phyloP scores from a whole-genome alignment of 371 early-diverging fungal genomes.

The Zychaea mexicana region DNA sequence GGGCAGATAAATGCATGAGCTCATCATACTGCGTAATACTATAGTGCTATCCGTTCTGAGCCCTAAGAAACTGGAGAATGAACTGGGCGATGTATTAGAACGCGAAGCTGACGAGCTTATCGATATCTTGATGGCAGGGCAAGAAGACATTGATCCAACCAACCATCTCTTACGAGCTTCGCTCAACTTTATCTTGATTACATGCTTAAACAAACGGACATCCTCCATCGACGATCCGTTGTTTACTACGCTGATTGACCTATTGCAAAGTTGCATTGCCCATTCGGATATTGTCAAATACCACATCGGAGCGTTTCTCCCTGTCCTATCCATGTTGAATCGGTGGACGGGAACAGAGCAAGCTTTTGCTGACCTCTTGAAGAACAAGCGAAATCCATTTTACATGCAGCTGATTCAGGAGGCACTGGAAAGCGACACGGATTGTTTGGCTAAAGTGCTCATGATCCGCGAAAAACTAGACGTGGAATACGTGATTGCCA shows the following conservation, averaged over 20 bases:
- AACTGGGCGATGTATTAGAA: not conserved
- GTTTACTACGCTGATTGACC: not conserved
- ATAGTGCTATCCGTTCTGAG: not conserved
- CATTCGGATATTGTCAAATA: not conserved
- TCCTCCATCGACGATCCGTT: constrained; percentile 3
- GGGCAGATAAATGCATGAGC: not conserved
- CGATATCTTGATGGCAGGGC: not conserved
- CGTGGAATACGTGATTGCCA: not conserved
- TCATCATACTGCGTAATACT: not conserved
- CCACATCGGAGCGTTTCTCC: constrained; percentile 3
- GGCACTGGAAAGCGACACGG: not conserved
- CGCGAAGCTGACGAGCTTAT: not conserved
- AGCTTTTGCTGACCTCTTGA: not conserved
- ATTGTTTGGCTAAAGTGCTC: constrained; percentile 2
- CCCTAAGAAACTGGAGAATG: not conserved
- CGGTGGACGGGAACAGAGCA: not conserved
- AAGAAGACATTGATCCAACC: not conserved
- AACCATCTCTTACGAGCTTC: not conserved
- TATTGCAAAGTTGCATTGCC: not conserved
- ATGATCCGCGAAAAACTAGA: not conserved
- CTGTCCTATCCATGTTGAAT: not conserved
- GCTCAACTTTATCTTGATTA: not conserved
- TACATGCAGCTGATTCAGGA: constrained; percentile 1
- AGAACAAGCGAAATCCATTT: not conserved
- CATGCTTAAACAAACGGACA: not conserved